Percentiles rank a stretch among this genome's conserved stretches.
Conservation (phyloP, 176 grass and related monocot genomes). For the Chrysopogon serrulatus region DNA sequence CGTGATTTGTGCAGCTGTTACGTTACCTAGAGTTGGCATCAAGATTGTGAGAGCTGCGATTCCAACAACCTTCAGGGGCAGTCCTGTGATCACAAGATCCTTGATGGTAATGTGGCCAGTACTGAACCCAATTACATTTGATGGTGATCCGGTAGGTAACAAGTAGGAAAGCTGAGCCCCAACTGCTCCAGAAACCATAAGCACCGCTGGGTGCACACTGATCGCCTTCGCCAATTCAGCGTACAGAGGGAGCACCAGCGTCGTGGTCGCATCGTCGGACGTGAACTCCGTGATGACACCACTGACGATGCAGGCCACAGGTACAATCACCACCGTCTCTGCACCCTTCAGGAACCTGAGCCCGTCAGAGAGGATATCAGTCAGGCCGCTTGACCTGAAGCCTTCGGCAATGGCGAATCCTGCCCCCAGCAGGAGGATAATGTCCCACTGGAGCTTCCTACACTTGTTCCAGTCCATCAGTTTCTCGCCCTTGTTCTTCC, state of each 20-base stretch:
- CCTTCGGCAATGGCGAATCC: conserved; percentile 86
- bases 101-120: conserved; percentile 68
- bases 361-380: conserved; percentile 32
- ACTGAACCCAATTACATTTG: conserved; percentile 64
- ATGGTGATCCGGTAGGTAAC: conserved; percentile 64
- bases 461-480: conserved; percentile 99
- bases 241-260: conserved; percentile 68
- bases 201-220: conserved; percentile 45
- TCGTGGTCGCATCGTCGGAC: conserved; percentile 56
- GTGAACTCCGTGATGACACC: conserved; percentile 57
- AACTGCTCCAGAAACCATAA: conserved; percentile 61
- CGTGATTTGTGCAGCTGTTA: conserved; percentile 17
- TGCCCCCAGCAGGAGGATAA: conserved; percentile 84
- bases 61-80: conserved; percentile 61
- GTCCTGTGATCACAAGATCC: conserved; percentile 58
- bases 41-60: conserved; percentile 42
- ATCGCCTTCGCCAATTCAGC: conserved; percentile 61
- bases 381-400: conserved; percentile 65
- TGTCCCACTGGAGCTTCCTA: conserved; percentile 85
- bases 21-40: conserved; percentile 74
- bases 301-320: conserved; percentile 54
- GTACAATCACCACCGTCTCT: conserved; percentile 34
- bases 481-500: conserved; percentile 63
- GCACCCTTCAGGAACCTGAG: conserved; percentile 57
- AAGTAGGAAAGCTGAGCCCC: conserved; percentile 73